phyloP scores from a whole-genome alignment of 1,284 basidiomycete species.

The Irpex sp. region DNA sequence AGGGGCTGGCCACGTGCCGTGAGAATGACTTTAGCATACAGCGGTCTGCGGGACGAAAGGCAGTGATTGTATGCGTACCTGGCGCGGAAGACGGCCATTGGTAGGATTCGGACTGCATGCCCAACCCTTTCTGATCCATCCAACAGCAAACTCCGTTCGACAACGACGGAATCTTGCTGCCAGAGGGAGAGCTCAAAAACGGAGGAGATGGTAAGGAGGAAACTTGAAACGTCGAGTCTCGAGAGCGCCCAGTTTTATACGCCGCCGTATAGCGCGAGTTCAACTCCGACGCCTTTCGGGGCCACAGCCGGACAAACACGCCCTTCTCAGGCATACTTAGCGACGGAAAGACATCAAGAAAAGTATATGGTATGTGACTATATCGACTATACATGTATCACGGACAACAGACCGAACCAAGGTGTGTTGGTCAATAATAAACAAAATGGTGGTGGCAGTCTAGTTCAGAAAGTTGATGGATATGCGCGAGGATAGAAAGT shows the following conservation, averaged over 20 bases:
- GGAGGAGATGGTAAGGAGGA: not conserved
- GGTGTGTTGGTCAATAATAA: not conserved
- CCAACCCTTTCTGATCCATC: conserved; percentile 21
- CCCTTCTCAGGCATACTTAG: not conserved
- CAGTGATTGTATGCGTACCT: conserved; percentile 11
- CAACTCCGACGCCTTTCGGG: not conserved
- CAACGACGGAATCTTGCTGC: not conserved
- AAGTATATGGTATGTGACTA: not conserved
- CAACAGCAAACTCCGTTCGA: conserved; percentile 10
- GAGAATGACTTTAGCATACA: conserved; percentile 12
- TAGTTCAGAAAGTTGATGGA: not conserved
- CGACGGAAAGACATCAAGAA: not conserved
- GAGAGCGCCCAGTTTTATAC: conserved; percentile 5
- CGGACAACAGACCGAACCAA: not conserved
- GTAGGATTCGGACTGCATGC: conserved; percentile 21
- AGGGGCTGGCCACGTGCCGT: conserved; percentile 16
- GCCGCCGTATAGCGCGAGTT: not conserved
- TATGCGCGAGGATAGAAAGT: not conserved
- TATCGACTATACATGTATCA: not conserved
- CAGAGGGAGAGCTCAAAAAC: not conserved
- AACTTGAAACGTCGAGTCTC: not conserved
- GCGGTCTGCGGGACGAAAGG: not conserved
- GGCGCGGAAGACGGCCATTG: conserved; percentile 12
- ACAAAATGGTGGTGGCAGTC: not conserved
- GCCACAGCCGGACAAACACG: conserved; percentile 4